Conservation (phyloP, 106 monocot species). For the Phalaenopsis equestris region DNA sequence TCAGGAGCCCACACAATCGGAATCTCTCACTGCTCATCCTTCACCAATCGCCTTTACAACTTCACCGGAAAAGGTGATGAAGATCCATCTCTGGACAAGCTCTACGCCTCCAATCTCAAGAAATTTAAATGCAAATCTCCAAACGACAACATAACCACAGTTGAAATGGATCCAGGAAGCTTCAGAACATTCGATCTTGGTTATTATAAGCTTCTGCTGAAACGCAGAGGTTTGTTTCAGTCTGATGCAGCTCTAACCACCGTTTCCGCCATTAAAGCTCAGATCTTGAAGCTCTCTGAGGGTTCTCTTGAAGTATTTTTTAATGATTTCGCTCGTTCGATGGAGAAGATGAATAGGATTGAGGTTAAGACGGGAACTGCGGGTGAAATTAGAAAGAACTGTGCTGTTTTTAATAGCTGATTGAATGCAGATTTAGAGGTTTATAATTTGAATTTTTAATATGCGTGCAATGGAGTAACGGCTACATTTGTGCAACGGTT, state of each 20-base stretch:
- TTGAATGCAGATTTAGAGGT: background rate
- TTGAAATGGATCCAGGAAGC: constrained; percentile 88
- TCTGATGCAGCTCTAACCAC: constrained; percentile 70
- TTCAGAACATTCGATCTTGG: constrained; percentile 67
- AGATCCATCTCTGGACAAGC: constrained; percentile 46
- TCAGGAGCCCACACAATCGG: constrained; percentile 66
- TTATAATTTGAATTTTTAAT: no score
- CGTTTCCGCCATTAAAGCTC: constrained; percentile 21
- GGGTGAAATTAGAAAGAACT: constrained; percentile 82
- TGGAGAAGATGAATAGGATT: constrained; percentile 73
- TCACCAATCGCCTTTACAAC: constrained; percentile 67
- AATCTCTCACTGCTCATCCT: constrained; percentile 42
- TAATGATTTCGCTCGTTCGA: constrained; percentile 42
- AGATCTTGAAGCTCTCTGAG: constrained; percentile 15
- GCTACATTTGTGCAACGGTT: no score
- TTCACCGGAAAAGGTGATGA: constrained; percentile 65
- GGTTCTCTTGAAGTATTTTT: constrained; percentile 32
- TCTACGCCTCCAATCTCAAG: constrained; percentile 52
- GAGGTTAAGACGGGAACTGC: constrained; percentile 41
- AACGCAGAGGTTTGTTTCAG: constrained; percentile 67
- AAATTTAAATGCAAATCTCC: constrained; percentile 42
- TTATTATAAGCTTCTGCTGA: constrained; percentile 63
- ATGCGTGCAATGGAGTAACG: no score
- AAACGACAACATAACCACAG: constrained; percentile 34
- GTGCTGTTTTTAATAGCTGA: constrained; percentile 47